These are phyloP conservation scores for Leishmania tarentolae DNA, from an alignment of 208 protist genomes.

Conservation along the genomic window DNA sequence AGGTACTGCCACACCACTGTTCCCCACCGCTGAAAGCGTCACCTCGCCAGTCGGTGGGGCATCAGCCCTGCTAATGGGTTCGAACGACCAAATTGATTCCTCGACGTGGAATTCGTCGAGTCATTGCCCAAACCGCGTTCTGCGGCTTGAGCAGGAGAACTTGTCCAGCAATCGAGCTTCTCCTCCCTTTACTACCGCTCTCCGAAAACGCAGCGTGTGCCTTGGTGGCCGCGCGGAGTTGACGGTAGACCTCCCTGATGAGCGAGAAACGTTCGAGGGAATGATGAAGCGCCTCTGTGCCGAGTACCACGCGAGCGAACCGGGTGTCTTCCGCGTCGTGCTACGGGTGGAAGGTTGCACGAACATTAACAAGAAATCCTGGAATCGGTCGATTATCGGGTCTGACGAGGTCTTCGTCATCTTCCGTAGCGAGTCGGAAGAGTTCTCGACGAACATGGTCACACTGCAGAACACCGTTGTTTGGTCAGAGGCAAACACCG, in stretches of 20 bases:
- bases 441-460: conserved; percentile 41
- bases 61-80: background rate
- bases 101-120: background rate
- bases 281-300: conserved; percentile 53
- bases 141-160: background rate
- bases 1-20: background rate
- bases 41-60: background rate
- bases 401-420: conserved; percentile 67
- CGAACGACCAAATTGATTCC: background rate
- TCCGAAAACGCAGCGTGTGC: conserved; percentile 7
- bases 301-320: conserved; percentile 56
- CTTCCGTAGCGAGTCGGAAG: conserved; percentile 61
- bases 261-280: conserved; percentile 60
- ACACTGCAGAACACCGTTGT: conserved; percentile 54
- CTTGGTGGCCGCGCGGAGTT: conserved; percentile 30
- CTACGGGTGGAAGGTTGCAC: conserved; percentile 71
- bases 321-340: conserved; percentile 31
- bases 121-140: background rate
- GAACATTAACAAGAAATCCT: conserved; percentile 49
- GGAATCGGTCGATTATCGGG: conserved; percentile 50
- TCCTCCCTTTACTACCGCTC: background rate
- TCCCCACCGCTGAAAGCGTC: background rate
- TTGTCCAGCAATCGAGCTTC: too few relatives aligned
- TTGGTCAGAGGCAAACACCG: conserved; percentile 39
- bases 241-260: conserved; percentile 27